Conservation (phyloP, 1,284 basidiomycete genomes). For the Inonotus hispidus region DNA sequence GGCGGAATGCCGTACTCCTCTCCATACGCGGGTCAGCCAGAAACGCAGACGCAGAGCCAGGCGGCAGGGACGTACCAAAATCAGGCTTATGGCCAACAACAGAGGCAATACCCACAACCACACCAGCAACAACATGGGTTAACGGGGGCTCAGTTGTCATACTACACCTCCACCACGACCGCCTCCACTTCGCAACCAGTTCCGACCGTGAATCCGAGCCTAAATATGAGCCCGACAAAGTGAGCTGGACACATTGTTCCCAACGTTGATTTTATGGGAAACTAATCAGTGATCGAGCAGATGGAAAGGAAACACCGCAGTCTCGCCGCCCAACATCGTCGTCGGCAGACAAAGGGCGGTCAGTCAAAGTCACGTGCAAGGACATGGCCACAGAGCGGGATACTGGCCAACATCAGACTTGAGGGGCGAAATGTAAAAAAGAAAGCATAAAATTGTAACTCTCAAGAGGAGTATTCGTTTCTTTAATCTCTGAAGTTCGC, state of each 20-base stretch:
- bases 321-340: neutral
- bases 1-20: neutral
- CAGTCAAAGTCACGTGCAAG: neutral
- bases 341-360: neutral
- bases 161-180: neutral
- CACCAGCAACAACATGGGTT: neutral
- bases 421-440: neutral
- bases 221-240: neutral
- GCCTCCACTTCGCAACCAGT: neutral
- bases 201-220: neutral
- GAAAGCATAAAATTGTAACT: neutral
- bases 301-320: neutral
- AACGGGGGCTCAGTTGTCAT: neutral
- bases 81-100: neutral
- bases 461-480: no score
- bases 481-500: no score
- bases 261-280: neutral
- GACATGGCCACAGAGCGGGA: neutral
- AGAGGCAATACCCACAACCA: neutral
- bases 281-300: neutral
- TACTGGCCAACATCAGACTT: constrained; percentile 9
- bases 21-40: neutral
- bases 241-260: neutral
- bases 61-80: neutral
- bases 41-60: neutral